Conservation (phyloP, 768 basidiomycete genomes). For the Leccinellum rugosiceps region DNA sequence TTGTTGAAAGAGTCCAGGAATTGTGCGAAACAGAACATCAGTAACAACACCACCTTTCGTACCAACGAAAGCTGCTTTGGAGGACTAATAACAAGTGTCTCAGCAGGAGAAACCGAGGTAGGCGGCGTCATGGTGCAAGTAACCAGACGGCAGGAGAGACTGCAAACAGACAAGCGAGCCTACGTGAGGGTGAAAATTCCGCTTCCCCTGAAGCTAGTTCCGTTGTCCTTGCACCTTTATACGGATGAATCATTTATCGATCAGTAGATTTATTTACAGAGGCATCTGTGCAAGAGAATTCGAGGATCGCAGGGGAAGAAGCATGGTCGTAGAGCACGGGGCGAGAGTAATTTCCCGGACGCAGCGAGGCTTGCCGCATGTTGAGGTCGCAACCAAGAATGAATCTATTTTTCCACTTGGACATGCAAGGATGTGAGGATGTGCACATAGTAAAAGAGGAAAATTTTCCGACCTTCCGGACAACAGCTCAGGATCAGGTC, state of each 20-base stretch:
- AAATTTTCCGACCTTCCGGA: background rate
- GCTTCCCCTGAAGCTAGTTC: background rate
- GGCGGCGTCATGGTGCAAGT: constrained; percentile 11
- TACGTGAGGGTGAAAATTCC: background rate
- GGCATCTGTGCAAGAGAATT: background rate
- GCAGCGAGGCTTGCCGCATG: background rate
- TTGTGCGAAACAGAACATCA: constrained; percentile 39
- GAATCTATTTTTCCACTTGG: background rate
- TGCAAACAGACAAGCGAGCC: background rate
- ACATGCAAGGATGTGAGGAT: background rate
- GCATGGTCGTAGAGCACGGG: background rate
- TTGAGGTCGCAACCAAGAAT: background rate
- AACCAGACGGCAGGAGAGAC: background rate
- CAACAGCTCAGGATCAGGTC: background rate
- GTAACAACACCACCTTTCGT: constrained; percentile 31
- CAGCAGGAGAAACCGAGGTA: background rate
- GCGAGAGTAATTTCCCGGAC: background rate
- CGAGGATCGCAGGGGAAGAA: background rate
- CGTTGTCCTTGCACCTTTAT: background rate
- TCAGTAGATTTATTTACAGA: background rate
- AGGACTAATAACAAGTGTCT: constrained; percentile 1
- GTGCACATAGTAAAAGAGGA: background rate
- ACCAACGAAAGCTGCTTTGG: constrained; percentile 17
- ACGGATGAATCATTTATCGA: background rate
- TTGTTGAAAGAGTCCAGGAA: constrained; percentile 46